Percentiles rank a stretch among this genome's conserved stretches.
Evolutionary conservation across 768 basidiomycete genomes (phyloP).

Genomic region (Chalciporus chontae): DNA sequence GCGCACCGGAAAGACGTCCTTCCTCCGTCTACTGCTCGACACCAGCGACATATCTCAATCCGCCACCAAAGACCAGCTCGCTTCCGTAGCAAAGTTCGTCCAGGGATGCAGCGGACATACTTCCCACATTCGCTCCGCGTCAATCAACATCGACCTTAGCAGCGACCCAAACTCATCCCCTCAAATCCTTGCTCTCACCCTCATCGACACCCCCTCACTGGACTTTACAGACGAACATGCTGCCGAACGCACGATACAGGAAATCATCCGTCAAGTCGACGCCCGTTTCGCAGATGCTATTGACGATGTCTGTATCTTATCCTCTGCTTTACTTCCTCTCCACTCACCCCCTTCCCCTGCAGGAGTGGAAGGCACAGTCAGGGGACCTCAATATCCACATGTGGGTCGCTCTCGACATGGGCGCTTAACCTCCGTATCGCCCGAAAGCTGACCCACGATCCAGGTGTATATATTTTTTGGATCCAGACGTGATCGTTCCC

Average conservation of each 20-base stretch:
- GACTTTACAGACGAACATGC: slow-evolving; percentile 66
- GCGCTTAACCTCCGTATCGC: slow-evolving; percentile 28
- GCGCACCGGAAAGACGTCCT: slow-evolving; percentile 82
- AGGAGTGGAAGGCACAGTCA: slow-evolving; percentile 70
- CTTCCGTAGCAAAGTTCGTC: slow-evolving; percentile 77
- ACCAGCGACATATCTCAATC: slow-evolving; percentile 64
- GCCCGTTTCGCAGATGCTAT: slow-evolving; percentile 67
- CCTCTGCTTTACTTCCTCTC: slow-evolving; percentile 17
- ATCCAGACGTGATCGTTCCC: slow-evolving; percentile 78
- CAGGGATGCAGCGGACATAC: slow-evolving; percentile 73
- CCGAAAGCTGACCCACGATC: slow-evolving; percentile 17
- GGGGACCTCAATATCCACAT: slow-evolving; percentile 82
- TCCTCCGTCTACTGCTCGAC: slow-evolving; percentile 82
- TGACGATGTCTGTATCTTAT: slow-evolving; percentile 62
- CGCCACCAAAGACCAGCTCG: slow-evolving; percentile 71
- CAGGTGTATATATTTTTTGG: slow-evolving; percentile 86
- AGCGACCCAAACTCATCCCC: slow-evolving; percentile 42
- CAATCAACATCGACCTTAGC: slow-evolving; percentile 68
- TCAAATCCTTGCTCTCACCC: slow-evolving; percentile 57
- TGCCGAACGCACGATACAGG: slow-evolving; percentile 60
- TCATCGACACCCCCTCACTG: slow-evolving; percentile 80
- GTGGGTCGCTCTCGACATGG: slow-evolving; percentile 40
- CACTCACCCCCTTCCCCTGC: slow-evolving; percentile 18
- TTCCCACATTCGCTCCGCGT: slow-evolving; percentile 64
- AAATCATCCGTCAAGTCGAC: slow-evolving; percentile 72